Evolutionary conservation across 2,329 filamentous ascomycete species (phyloP), one percentile per base, ranked within the genome.

Genomic region (Epicoccum nigrum): DNA sequence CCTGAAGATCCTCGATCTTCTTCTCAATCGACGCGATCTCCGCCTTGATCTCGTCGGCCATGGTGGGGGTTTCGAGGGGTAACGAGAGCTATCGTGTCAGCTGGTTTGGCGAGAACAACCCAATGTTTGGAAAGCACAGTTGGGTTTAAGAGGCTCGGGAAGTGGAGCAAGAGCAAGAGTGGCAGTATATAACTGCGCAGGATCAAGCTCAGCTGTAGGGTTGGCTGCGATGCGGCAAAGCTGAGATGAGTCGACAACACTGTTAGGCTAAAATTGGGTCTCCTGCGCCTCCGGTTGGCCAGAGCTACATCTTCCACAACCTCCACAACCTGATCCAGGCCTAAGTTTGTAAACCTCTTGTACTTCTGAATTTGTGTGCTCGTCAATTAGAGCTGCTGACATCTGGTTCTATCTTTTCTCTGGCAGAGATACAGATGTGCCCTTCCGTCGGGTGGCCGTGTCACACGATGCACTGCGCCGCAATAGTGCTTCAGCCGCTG

Each of bases 1-100:
- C 33, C 35, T 70, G 65, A 8, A 65, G 55, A 31, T 70, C 67
- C 23, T 56, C 60, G 27, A 70, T 64, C 47, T 64, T 64, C 58
- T 68, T 68, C 59, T 70, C 67, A 25, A 70, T 62, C n/a, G 57
- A 54, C 28, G 65, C 59, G 47, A 70, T 70, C 45, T 70, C 67
- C 31, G 62, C 59, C 45, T 64, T 62, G 45, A 70, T 67, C 30
- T 62, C 62, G 52, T 59, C 60, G 52, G 65, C 50, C 59, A 66
- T 62, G 59, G 68, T 60, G 68, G 68, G 68, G 67, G 63, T 54
- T 41, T 32, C 51, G 51, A 58, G 56, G 61, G 56, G 35, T 48
- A 47, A 28, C 15, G 30, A 31, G 43, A 54, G 46, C 43, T 56
- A 34, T 16, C 33, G 51, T 56, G 53, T 33, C 52, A 59, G 60